These are phyloP conservation scores for Pyrrhoderma lamaoense DNA, from an alignment of 1,284 basidiomycete species.

Conservation along the genomic window DNA sequence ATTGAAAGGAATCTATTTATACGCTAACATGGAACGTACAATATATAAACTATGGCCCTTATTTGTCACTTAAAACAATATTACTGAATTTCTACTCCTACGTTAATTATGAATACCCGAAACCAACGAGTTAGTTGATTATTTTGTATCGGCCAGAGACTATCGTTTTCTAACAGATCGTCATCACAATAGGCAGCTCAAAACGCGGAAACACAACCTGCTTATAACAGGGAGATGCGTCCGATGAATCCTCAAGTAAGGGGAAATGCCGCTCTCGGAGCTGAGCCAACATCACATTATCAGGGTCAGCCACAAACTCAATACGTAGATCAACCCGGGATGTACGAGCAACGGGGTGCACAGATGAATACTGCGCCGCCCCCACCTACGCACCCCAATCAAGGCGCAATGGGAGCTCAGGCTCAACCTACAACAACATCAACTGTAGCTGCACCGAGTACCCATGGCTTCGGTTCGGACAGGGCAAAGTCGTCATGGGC, in stretches of 20 bases:
- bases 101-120: no score
- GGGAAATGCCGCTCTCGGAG: slow-evolving; percentile 1
- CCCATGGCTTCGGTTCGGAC: not conserved
- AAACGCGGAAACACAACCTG: not conserved
- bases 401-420: not conserved
- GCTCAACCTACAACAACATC: not conserved
- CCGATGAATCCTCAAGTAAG: slow-evolving; percentile 11
- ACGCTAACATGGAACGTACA: no score
- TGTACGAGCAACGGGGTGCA: not conserved
- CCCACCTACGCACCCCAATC: not conserved
- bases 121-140: no score
- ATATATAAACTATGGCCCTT: no score
- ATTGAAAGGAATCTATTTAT: no score
- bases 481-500: slow-evolving; percentile 7
- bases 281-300: not conserved
- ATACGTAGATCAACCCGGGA: not conserved
- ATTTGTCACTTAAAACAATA: no score
- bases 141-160: no score
- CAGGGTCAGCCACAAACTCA: slow-evolving; percentile 1
- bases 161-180: no score
- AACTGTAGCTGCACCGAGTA: not conserved
- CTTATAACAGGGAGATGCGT: slow-evolving; percentile 3
- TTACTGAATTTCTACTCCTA: no score
- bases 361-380: not conserved
- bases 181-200: no score